Evolutionary conservation across 2,329 filamentous ascomycete species (phyloP).

Genomic region (Alternaria postmessia): DNA sequence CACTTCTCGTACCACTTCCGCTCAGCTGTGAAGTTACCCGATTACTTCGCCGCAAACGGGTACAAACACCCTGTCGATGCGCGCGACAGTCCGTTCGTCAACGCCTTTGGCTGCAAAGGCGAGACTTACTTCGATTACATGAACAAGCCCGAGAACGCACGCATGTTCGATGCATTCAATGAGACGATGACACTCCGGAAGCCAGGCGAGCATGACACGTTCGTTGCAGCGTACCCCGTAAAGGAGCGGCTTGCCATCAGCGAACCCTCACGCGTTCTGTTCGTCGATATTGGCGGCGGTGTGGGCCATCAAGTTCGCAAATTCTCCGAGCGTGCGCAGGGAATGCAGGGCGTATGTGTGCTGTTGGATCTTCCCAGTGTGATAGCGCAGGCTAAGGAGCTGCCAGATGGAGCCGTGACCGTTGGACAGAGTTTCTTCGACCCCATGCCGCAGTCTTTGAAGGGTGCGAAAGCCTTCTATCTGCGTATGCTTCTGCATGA

Average conservation of each 20-base stretch:
- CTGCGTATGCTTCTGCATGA: constrained; percentile 51
- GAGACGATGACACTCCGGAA: constrained; percentile 31
- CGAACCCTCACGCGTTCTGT: constrained; percentile 13
- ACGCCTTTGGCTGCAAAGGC: constrained; percentile 23
- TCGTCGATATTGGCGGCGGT: constrained; percentile 30
- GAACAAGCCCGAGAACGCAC: constrained; percentile 17
- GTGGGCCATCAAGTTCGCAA: background rate
- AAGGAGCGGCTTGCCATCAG: constrained; percentile 17
- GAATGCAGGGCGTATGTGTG: background rate
- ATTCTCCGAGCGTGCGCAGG: background rate
- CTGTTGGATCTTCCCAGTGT: constrained; percentile 29
- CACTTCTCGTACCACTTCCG: constrained; percentile 20
- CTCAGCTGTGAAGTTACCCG: constrained; percentile 21
- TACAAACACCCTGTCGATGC: constrained; percentile 42
- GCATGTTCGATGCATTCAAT: constrained; percentile 37
- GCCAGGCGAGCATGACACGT: constrained; percentile 12
- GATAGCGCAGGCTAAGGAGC: constrained; percentile 6
- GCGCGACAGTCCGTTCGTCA: constrained; percentile 34
- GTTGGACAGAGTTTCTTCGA: constrained; percentile 29
- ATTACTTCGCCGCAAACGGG: constrained; percentile 38
- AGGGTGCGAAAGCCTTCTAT: constrained; percentile 40
- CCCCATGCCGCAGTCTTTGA: constrained; percentile 20
- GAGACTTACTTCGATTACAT: constrained; percentile 41
- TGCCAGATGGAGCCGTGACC: constrained; percentile 11
- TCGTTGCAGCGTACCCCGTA: constrained; percentile 24